These are phyloP conservation scores for Nicotiana undulata DNA, from an alignment of 257 asterid genomes.

Conservation along the genomic window DNA sequence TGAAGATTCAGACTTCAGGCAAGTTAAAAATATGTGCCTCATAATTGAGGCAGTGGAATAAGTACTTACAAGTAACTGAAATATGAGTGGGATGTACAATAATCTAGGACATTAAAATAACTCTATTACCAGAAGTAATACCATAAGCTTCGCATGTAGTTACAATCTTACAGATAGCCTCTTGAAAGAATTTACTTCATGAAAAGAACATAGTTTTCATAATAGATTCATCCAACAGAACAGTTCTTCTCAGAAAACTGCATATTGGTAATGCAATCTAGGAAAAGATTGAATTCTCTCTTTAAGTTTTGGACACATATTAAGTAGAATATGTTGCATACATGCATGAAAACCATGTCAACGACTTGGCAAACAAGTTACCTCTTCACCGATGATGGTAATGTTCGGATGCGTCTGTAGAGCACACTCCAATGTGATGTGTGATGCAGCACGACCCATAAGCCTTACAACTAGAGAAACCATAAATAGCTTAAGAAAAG, in stretches of 20 bases:
- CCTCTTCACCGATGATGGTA: conserved; percentile 98
- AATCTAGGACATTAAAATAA: not conserved
- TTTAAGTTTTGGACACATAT: not conserved
- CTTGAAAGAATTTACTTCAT: not conserved
- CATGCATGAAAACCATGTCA: not conserved
- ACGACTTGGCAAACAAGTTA: conserved; percentile 10
- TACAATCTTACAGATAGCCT: not conserved
- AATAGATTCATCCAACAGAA: not conserved
- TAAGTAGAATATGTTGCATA: not conserved
- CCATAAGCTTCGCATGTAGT: not conserved
- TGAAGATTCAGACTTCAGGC: not conserved
- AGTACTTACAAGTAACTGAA: not conserved
- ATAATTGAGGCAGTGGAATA: not conserved
- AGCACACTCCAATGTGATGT: conserved; percentile 96
- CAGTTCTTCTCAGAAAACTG: not conserved
- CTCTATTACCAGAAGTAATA: not conserved
- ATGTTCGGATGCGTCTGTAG: conserved; percentile 93
- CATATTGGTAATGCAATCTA: not conserved
- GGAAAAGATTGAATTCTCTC: not conserved
- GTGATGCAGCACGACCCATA: conserved; percentile 99
- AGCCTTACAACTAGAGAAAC: conserved; percentile 73
- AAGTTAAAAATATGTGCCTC: not conserved
- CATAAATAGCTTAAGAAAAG: not conserved
- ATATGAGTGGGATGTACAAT: not conserved
- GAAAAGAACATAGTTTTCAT: not conserved